A percentile compares a stretch with the other conserved stretches of the same genome.
Conservation (phyloP, 441 rosid genomes). For the Croton setiger region DNA sequence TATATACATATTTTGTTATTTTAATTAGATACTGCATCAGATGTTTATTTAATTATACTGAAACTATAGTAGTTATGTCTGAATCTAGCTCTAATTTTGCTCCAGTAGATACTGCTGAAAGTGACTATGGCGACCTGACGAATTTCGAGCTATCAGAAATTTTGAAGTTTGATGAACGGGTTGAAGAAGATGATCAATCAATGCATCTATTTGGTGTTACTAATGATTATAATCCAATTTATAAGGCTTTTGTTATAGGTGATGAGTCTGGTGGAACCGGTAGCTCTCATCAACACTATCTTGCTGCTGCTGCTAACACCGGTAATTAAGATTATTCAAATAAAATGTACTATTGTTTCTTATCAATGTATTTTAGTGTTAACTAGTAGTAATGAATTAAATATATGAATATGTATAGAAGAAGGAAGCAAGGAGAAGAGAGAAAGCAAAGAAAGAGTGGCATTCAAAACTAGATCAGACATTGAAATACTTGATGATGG, state of each 20-base stretch:
- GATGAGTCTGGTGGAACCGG: constrained; percentile 31
- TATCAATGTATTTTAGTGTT: too few species aligned
- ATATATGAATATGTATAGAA: background rate
- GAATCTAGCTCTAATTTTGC: constrained; percentile 24
- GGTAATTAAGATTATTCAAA: too few species aligned
- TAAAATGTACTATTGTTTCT: too few species aligned
- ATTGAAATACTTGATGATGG: constrained; percentile 88
- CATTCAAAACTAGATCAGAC: constrained; percentile 76
- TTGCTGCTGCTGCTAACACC: background rate
- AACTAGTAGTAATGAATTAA: background rate
- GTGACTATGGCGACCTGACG: constrained; percentile 23
- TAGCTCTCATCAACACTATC: constrained; percentile 20
- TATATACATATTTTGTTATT: background rate
- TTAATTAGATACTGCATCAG: too few species aligned
- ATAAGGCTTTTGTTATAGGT: constrained; percentile 34
- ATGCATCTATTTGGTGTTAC: constrained; percentile 27
- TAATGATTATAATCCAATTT: constrained; percentile 24
- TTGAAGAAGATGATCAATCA: constrained; percentile 40
- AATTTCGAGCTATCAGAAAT: constrained; percentile 50
- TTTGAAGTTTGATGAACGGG: constrained; percentile 48
- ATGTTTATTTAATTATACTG: too few species aligned
- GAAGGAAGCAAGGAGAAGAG: constrained; percentile 28
- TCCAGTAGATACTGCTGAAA: constrained; percentile 22
- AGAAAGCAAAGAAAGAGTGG: constrained; percentile 56
- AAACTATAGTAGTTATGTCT: background rate